phyloP scores from a whole-genome alignment of 768 basidiomycete genomes.

The Boletus rubroflammeus region DNA sequence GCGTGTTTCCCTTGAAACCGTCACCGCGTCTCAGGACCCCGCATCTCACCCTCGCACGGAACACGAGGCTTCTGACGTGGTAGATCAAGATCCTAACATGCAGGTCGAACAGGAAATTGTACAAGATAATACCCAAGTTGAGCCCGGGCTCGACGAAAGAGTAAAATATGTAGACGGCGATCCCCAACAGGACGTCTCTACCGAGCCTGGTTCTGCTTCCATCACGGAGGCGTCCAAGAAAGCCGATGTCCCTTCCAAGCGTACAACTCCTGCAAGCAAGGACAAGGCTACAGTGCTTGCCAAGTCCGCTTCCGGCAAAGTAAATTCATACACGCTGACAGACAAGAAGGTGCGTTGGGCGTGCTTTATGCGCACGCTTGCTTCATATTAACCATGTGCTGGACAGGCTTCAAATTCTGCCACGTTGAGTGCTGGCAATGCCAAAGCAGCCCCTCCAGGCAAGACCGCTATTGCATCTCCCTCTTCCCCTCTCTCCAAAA shows the following conservation, averaged over 20 bases:
- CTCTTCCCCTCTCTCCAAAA: conserved; percentile 32
- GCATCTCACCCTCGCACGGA: conserved; percentile 30
- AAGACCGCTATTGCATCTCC: conserved; percentile 39
- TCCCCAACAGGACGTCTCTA: conserved; percentile 22
- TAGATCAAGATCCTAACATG: conserved; percentile 25
- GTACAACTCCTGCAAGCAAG: conserved; percentile 24
- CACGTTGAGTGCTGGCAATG: conserved; percentile 57
- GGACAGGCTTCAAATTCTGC: conserved; percentile 60
- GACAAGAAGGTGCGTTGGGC: conserved; percentile 63
- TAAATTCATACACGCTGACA: conserved; percentile 48
- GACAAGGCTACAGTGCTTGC: conserved; percentile 37
- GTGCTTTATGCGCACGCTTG: conserved; percentile 16
- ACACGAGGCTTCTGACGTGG: conserved; percentile 39
- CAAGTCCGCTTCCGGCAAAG: conserved; percentile 44
- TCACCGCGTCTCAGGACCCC: conserved; percentile 17
- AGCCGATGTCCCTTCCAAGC: conserved; percentile 23
- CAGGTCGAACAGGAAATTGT: conserved; percentile 19
- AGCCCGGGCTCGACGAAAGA: conserved; percentile 14
- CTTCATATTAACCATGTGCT: conserved; percentile 28
- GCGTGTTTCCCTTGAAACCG: conserved; percentile 21
- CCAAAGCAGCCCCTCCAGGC: conserved; percentile 41
- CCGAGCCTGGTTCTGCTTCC: conserved; percentile 13
- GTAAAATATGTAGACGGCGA: conserved; percentile 12
- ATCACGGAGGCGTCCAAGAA: conserved; percentile 27
- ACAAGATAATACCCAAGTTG: conserved; percentile 19